Base-by-base conservation (phyloP, 2,329 filamentous ascomycete species). In the Xylariomycetidae sp. region DNA sequence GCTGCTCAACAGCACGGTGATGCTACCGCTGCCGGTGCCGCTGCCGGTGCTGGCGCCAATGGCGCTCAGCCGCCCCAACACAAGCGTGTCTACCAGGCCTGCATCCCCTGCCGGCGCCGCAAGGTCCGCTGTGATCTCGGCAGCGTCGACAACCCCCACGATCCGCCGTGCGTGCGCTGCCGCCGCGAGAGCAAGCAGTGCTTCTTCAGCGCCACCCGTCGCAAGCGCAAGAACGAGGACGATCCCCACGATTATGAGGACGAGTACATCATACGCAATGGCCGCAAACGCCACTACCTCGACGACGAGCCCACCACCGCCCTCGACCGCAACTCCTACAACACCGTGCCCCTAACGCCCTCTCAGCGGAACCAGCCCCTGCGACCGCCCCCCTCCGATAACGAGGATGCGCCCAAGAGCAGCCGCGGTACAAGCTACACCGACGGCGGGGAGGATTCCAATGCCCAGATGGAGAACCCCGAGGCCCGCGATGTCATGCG, bases 151-250 rank as follows among this genome's bases (percentile, higher is more conserved):
- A 90, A 92, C 51, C 92, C 92, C 16, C 80, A 89, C 60, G 87
- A 94, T 50, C 90, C 90, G 35, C 92, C 92, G 3, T 98, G 92
- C 60, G 85, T 90, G 39, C 80, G 92, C 54, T 98, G 92, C 59
- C 82, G 88, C 33, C 81, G 92, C 47, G 92, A 98, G 68, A 87
- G 82, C 65, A 96, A 96, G 60, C 83, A 95, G 52, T 98, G 92
- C 68, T 94, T 83, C 72, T 98, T 98, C 68, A 94, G 88, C 42
- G 86, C 88, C 14, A 96, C 89, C 19, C 76, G 92, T 31, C 80
- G 92, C 55, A 96, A 96, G 77, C 79, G 88, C 56, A 93, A 92
- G 70, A 73, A 73, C 29, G 76, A 70, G 47, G 68, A 84, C 46
- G 75, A 84, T 44, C 72, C 66, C 22, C 70, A 65, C 14, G 71